Evolutionary conservation across 768 basidiomycete species (phyloP), one percentile per base, ranked within the genome.

Genomic region (Pisolithus orientalis): DNA sequence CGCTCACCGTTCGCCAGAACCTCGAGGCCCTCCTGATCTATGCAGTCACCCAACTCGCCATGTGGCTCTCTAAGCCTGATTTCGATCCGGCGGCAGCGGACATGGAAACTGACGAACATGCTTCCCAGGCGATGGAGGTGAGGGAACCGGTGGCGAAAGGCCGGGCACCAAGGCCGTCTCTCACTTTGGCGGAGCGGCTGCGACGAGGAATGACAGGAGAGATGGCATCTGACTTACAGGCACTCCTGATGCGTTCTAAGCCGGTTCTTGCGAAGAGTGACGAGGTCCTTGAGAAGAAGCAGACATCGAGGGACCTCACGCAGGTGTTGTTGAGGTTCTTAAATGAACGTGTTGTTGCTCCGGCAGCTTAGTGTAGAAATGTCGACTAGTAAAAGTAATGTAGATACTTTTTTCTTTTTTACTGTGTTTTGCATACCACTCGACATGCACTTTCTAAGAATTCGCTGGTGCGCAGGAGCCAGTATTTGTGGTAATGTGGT

Each of bases 161-260:
- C 4, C 65, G 76, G 45, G 68, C 70, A 16, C 65, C 73, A 14
- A 64, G 80, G 55, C 63, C 75, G 47, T 74, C 78, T 47, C 64
- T 76, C 62, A 72, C 79, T 43, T 65, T 88, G 66, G 80, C 84
- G 53, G 84, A 86, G 54, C 72, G 84, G 34, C 57, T 88, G 58
- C 71, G 88, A 59, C 71, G 88, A 55, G 87, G 87, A 0, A 84
- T 90, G 83, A 85, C 85, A 7, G 85, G 84, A 1, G 89, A 91
- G 70, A 82, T 90, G 78, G 83, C 81, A 39, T 75, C 76, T 1
- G 90, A 91, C 65, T 57, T 91, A 54, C 82, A 84, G 61, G 72
- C 78, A 4, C 64, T 90, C 59, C 51, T 91, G 67, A 79, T 68
- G 53, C 87, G 82, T 59, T 76, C 86, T 13, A 83, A 80, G 58